Conservation (phyloP, 2,329 filamentous ascomycete species). For the Stachybotrys echinatus region DNA sequence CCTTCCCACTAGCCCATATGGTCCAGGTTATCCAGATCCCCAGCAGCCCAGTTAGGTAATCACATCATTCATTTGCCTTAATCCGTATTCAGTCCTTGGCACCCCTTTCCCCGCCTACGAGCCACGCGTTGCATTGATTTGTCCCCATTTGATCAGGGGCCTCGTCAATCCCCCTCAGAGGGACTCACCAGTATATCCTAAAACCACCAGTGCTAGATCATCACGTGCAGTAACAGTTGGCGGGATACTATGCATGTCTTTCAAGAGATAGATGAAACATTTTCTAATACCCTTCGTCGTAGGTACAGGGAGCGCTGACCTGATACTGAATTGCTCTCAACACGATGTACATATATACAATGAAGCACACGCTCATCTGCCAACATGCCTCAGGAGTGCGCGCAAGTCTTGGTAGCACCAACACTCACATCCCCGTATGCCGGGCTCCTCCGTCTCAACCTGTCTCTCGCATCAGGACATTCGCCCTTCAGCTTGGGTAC, state of each 20-base stretch:
- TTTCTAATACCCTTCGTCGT: not conserved
- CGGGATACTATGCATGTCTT: too few species aligned
- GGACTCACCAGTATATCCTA: too few species aligned
- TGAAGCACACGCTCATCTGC: not conserved
- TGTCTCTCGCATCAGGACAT: not conserved
- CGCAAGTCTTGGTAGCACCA: too few species aligned
- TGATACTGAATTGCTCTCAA: not conserved
- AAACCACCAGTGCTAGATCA: not conserved
- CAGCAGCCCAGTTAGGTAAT: not conserved
- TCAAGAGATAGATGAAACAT: not conserved
- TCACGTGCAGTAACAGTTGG: too few species aligned
- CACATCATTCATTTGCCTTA: not conserved
- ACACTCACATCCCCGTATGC: too few species aligned
- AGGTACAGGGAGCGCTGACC: not conserved
- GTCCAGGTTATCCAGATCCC: not conserved
- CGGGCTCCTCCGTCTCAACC: not conserved
- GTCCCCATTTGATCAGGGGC: too few species aligned
- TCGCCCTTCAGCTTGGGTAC: conserved; percentile 39
- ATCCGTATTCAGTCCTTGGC: not conserved
- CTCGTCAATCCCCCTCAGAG: too few species aligned
- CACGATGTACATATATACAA: conserved; percentile 2
- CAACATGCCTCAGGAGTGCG: too few species aligned
- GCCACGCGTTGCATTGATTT: not conserved
- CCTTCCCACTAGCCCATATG: not conserved
- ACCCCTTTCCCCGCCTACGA: not conserved